Conservation (phyloP, 305 asterid genomes). For the Solanum hybrid region DNA sequence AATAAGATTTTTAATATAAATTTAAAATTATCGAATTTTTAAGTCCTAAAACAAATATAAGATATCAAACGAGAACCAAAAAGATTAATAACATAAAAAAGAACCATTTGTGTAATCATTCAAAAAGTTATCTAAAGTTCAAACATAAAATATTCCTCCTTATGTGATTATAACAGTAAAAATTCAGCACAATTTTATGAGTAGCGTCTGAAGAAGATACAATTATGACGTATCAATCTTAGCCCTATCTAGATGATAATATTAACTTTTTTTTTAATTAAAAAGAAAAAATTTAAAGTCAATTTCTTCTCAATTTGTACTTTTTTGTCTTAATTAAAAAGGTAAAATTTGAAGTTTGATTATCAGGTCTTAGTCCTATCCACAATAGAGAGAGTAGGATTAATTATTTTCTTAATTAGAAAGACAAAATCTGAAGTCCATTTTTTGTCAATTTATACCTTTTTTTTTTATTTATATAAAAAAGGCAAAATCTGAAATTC, state of each 20-base stretch:
- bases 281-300: neutral
- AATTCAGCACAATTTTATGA: neutral
- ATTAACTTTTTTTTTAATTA: too few relatives aligned
- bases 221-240: neutral
- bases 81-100: neutral
- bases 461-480: neutral
- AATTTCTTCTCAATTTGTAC: neutral
- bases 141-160: neutral
- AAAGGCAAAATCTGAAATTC: neutral
- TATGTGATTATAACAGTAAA: accelerated
- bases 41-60: neutral
- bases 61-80: neutral
- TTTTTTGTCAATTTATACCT: neutral
- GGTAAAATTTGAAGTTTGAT: neutral
- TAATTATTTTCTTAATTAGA: neutral
- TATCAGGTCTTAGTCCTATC: neutral
- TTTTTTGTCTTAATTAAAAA: neutral
- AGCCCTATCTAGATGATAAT: too few relatives aligned
- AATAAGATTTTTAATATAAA: neutral
- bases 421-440: neutral
- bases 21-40: neutral
- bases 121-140: neutral
- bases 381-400: neutral
- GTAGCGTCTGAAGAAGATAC: accelerated
- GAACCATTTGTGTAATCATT: neutral